phyloP scores from a whole-genome alignment of 2,329 filamentous ascomycete species.

The Drechslera avenae region DNA sequence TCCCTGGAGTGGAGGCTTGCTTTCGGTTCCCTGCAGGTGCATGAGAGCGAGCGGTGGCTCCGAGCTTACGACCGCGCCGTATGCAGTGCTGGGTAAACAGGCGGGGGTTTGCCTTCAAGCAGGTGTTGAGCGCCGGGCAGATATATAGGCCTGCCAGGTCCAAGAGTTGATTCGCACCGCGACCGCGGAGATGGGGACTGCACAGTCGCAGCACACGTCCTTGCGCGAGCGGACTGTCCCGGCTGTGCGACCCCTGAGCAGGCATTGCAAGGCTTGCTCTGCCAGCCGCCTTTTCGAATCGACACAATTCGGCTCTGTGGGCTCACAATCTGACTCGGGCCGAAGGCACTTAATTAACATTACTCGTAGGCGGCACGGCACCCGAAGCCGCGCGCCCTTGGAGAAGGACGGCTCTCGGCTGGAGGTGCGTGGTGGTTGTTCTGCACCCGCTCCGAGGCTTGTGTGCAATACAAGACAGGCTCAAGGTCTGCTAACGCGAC shows the following conservation, averaged over 20 bases:
- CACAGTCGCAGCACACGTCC: slow-evolving; percentile 15
- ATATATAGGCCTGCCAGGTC: slow-evolving; percentile 9
- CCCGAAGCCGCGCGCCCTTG: slow-evolving; percentile 4
- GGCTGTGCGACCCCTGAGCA: slow-evolving; percentile 21
- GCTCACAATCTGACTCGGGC: slow-evolving; percentile 21
- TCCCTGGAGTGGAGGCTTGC: slow-evolving; percentile 3
- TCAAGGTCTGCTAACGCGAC: slow-evolving; percentile 1
- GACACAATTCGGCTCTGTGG: slow-evolving; percentile 17
- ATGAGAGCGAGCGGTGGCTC: slow-evolving; percentile 11
- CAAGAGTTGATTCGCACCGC: slow-evolving; percentile 32
- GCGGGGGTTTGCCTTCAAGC: background rate
- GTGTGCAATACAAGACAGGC: background rate
- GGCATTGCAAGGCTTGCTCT: slow-evolving; percentile 10
- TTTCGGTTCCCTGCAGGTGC: slow-evolving; percentile 1
- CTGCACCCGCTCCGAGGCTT: background rate
- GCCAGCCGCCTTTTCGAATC: slow-evolving; percentile 9
- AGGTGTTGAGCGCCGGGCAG: slow-evolving; percentile 3
- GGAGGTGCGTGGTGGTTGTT: background rate
- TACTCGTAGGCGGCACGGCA: slow-evolving; percentile 17
- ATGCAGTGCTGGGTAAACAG: slow-evolving; percentile 8
- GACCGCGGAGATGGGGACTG: slow-evolving; percentile 22
- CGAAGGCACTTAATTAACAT: slow-evolving; percentile 15
- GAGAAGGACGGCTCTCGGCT: background rate
- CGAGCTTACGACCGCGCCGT: slow-evolving; percentile 1
- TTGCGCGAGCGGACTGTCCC: slow-evolving; percentile 27